These are phyloP conservation scores for Ambrosia hybrid DNA, from an alignment of 140 eudicot genomes.

Conservation along the genomic window DNA sequence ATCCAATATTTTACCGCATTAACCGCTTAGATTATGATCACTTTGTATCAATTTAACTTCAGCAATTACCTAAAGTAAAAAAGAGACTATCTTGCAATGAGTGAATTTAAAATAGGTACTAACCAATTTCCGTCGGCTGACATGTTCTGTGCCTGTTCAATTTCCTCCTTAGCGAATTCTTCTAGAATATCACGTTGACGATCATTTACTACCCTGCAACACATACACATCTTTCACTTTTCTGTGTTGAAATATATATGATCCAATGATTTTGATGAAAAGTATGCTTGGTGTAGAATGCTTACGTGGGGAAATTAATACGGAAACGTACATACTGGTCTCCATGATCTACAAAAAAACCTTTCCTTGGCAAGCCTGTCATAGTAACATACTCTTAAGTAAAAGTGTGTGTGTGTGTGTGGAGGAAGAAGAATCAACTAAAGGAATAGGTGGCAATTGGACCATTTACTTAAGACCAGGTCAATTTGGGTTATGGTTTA, in stretches of 20 bases:
- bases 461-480: neutral
- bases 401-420: neutral
- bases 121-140: conserved; percentile 61
- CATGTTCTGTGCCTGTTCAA: conserved; percentile 43
- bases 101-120: conserved; percentile 17
- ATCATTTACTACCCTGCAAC: conserved; percentile 60
- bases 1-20: too few relatives aligned
- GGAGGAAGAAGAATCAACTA: neutral
- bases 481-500: neutral
- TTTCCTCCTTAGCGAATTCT: conserved; percentile 75
- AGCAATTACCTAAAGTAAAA: neutral
- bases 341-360: conserved; percentile 73
- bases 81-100: neutral
- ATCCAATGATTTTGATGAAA: neutral
- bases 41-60: neutral
- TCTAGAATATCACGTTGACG: conserved; percentile 86
- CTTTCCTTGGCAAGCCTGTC: conserved; percentile 82
- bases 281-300: neutral
- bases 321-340: conserved; percentile 91
- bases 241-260: neutral
- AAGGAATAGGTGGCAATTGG: neutral
- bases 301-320: conserved; percentile 79
- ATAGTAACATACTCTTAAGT: conserved; percentile 14
- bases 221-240: conserved; percentile 8
- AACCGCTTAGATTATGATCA: neutral